These are phyloP conservation scores for Candida maesae DNA, from an alignment of 805 yeast genomes.

Conservation along the genomic window DNA sequence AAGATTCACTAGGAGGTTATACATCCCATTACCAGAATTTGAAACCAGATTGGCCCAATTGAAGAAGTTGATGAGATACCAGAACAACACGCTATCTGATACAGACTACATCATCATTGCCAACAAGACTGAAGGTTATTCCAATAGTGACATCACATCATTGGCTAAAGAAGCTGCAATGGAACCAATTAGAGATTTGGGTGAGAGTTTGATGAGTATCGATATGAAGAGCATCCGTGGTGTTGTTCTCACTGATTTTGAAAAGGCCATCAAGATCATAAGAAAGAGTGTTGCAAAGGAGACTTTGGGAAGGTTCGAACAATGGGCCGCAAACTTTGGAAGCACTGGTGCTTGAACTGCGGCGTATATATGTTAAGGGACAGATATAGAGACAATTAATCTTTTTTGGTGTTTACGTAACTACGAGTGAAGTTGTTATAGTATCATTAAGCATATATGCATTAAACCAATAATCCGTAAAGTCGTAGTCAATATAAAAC, in stretches of 20 bases:
- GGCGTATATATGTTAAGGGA: no score
- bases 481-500: no score
- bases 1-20: conserved; percentile 85
- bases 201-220: conserved; percentile 70
- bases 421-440: no score
- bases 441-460: no score
- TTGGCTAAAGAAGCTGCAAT: conserved; percentile 95
- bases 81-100: conserved; percentile 64
- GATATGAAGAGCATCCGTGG: conserved; percentile 77
- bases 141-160: conserved; percentile 93
- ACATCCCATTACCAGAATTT: conserved; percentile 89
- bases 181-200: conserved; percentile 91
- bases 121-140: conserved; percentile 70
- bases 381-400: no score
- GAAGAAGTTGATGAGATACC: conserved; percentile 60
- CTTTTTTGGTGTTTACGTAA: no score
- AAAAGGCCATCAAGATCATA: conserved; percentile 68
- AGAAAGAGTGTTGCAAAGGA: conserved; percentile 86
- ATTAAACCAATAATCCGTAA: no score
- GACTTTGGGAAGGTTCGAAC: conserved; percentile 74
- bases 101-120: conserved; percentile 60
- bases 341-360: conserved; percentile 68
- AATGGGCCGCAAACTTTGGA: conserved; percentile 86
- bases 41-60: conserved; percentile 77
- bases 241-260: conserved; percentile 68